Conservation (phyloP, 2,329 filamentous ascomycete species). For the Colletotrichum incanum region DNA sequence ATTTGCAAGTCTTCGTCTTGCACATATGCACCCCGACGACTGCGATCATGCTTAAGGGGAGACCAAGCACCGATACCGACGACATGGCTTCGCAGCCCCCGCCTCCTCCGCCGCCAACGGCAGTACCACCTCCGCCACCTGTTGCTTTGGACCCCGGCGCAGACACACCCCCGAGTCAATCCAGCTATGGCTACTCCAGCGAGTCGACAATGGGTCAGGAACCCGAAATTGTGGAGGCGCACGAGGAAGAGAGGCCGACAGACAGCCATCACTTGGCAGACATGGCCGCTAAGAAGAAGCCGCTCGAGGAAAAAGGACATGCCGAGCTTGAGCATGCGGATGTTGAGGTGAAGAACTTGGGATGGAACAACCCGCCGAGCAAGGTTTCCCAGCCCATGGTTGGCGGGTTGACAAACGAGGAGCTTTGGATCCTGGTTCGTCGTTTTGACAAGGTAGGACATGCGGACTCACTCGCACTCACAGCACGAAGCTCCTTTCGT, state of each 20-base stretch:
- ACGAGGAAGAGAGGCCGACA: constrained; percentile 51
- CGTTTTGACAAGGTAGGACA: constrained; percentile 76
- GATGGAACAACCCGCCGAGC: constrained; percentile 76
- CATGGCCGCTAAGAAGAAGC: constrained; percentile 45
- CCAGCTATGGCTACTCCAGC: constrained; percentile 30
- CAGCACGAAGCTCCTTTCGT: constrained; percentile 38
- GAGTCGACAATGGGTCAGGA: constrained; percentile 45
- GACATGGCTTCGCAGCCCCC: constrained; percentile 23
- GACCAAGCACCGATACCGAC: constrained; percentile 8
- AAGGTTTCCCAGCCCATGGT: constrained; percentile 74
- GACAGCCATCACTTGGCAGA: constrained; percentile 56
- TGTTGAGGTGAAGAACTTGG: constrained; percentile 74
- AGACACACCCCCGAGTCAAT: constrained; percentile 14
- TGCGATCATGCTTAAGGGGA: constrained; percentile 37
- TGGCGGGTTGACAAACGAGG: constrained; percentile 79
- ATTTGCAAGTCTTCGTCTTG: background rate
- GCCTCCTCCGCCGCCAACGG: background rate
- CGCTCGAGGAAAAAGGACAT: constrained; percentile 59
- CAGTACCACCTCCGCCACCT: background rate
- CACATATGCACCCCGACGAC: background rate
- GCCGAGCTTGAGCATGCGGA: constrained; percentile 65
- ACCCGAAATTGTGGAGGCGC: constrained; percentile 50
- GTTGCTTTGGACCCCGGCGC: background rate
- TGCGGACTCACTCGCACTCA: background rate
- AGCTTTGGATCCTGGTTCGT: constrained; percentile 80